A percentile compares a stretch with the other conserved stretches of the same genome.
Evolutionary conservation across 2,329 filamentous ascomycete genomes (phyloP).

Genomic region (Microcera coccophila): DNA sequence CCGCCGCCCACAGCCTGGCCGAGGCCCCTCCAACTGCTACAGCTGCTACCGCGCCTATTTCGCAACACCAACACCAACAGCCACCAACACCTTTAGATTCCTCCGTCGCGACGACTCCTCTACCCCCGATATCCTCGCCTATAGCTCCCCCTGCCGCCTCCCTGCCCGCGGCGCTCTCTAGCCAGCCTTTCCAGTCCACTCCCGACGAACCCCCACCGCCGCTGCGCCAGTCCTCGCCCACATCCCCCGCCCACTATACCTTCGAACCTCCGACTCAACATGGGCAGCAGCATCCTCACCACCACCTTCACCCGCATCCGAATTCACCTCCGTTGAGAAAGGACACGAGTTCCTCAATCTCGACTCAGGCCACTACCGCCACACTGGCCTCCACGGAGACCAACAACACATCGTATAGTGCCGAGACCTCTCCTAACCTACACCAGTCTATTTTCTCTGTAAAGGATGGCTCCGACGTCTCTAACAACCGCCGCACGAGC

Average conservation of each 20-base stretch:
- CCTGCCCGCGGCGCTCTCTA: conserved; percentile 18
- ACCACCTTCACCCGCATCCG: conserved; percentile 25
- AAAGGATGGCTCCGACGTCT: conserved; percentile 52
- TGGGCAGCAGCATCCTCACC: conserved; percentile 17
- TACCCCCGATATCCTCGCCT: conserved; percentile 26
- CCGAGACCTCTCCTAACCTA: conserved; percentile 49
- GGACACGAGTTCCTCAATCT: conserved; percentile 52
- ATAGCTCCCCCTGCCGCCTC: conserved; percentile 23
- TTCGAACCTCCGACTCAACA: conserved; percentile 16
- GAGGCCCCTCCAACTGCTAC: conserved; percentile 23
- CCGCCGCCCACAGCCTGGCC: conserved; percentile 35
- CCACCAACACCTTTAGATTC: conserved; percentile 24
- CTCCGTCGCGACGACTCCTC: conserved; percentile 19
- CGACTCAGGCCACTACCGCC: conserved; percentile 47
- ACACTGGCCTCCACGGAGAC: conserved; percentile 44
- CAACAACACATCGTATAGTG: conserved; percentile 49
- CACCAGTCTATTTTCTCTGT: conserved; percentile 53
- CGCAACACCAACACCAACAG: conserved; percentile 16
- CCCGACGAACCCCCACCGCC: conserved; percentile 27
- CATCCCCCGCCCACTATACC: conserved; percentile 25
- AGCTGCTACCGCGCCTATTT: conserved; percentile 7
- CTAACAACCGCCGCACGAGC: conserved; percentile 51
- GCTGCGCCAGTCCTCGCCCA: conserved; percentile 26
- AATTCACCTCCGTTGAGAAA: conserved; percentile 38
- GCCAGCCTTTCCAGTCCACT: conserved; percentile 21